phyloP scores from a whole-genome alignment of 1,284 basidiomycete species.

The Apiotrichum brassicae region DNA sequence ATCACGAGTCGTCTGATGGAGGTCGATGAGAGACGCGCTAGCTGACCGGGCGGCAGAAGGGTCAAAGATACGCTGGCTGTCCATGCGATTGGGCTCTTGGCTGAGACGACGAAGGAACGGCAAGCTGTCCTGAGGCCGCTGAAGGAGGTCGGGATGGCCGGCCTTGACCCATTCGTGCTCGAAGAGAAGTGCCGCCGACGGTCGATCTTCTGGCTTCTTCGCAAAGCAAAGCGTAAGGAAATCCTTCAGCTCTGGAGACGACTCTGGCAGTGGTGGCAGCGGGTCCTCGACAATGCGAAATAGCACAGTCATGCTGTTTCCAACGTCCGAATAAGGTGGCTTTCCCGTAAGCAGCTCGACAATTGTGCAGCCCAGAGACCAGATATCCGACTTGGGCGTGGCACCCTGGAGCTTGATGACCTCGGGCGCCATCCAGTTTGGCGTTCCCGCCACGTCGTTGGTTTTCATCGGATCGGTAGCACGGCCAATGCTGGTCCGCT shows the following conservation, averaged over 20 bases:
- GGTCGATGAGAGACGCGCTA: slow-evolving; percentile 11
- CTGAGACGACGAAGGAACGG: slow-evolving; percentile 88
- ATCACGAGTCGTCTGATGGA: background rate
- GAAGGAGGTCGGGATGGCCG: slow-evolving; percentile 6
- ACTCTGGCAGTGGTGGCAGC: slow-evolving; percentile 74
- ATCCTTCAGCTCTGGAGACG: slow-evolving; percentile 64
- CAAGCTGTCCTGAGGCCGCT: slow-evolving; percentile 80
- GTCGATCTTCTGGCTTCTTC: slow-evolving; percentile 74
- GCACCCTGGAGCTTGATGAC: slow-evolving; percentile 67
- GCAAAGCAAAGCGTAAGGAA: slow-evolving; percentile 80
- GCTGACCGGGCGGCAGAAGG: slow-evolving; percentile 5
- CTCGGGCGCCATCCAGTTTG: slow-evolving; percentile 98
- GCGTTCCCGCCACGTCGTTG: slow-evolving; percentile 69
- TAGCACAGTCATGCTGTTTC: slow-evolving; percentile 88
- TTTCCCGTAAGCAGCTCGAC: slow-evolving; percentile 85
- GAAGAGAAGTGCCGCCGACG: slow-evolving; percentile 72
- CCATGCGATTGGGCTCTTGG: slow-evolving; percentile 60
- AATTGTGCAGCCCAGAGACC: slow-evolving; percentile 86
- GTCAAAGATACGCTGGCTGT: slow-evolving; percentile 47
- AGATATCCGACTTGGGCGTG: slow-evolving; percentile 59
- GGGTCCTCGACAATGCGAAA: slow-evolving; percentile 92
- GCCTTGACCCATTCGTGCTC: slow-evolving; percentile 77
- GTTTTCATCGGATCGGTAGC: slow-evolving; percentile 6
- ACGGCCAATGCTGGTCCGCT: slow-evolving; percentile 45
- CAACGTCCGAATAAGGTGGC: slow-evolving; percentile 81